Evolutionary conservation across 768 basidiomycete species (phyloP), one percentile per base, ranked within the genome.

Genomic region (Tephrocybe sp.): DNA sequence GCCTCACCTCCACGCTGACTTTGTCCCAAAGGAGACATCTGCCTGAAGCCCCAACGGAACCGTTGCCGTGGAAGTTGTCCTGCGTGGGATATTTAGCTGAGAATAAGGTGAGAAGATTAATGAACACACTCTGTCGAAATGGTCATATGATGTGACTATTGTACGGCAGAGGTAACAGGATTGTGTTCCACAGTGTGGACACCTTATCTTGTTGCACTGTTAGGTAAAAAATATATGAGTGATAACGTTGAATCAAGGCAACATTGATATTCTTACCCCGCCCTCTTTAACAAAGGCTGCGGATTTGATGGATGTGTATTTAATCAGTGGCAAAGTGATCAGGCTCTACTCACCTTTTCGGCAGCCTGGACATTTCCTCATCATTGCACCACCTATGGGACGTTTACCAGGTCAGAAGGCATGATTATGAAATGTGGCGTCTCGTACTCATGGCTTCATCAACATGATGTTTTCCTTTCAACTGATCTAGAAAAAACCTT

Each of bases 201-300:
- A 92, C 1, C 72, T 79, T 85, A 97, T 95, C 66, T 95, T 95
- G 77, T 96, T 96, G 71, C 94, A 96, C 85, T 91, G 58, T n/a
- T 33, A 31, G 33, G 50, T 47, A 51, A 22, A 61, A 44, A 34
- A 8, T 4, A 5, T 17, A 16, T 36, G 33, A 23, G 23, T 51
- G 14, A 53, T 16, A 14, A 17, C 11, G 1, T 26, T 34, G 52
- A 35, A 17, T 6, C 30, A 5, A 13, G 16, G n/a, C 41, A 16
- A 33, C 4, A 16, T 34, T 23, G 34, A 47, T 23, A 40, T 17
- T 72, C 82, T 42, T 73, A 90, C 90, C 5, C 91, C 91, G 43
- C 64, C 60, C 52, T 90, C 87, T 63, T 92, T 93, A 60, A 93
- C 75, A 60, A 92, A 92, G 0, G 83, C 89, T 90, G 31, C 14